phyloP scores from a whole-genome alignment of 371 early-diverging fungal genomes.

The Paraphysoderma sedebokerense region DNA sequence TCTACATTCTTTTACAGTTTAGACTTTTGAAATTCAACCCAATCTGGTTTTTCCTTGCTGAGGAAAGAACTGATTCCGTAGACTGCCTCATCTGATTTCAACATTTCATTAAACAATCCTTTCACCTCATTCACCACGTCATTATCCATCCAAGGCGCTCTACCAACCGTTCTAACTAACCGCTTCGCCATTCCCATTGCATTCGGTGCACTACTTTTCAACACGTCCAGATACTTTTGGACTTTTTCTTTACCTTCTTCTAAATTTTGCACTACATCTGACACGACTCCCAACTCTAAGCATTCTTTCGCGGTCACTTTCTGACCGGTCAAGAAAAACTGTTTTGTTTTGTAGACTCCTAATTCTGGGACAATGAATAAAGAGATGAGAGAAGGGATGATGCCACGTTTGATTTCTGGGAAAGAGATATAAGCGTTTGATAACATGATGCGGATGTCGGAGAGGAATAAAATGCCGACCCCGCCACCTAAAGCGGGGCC shows the following conservation, averaged over 20 bases:
- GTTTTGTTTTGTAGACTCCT: conserved; percentile 30
- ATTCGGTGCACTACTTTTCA: conserved; percentile 7
- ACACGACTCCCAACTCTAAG: conserved; percentile 18
- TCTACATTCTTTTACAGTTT: conserved; percentile 12
- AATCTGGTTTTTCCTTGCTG: conserved; percentile 33
- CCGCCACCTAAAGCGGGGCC: conserved; percentile 59
- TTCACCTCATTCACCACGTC: conserved; percentile 4
- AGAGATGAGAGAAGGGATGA: conserved; percentile 53
- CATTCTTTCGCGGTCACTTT: conserved; percentile 23
- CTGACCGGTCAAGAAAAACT: conserved; percentile 45
- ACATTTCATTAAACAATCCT: conserved; percentile 37
- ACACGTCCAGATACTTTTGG: conserved; percentile 14
- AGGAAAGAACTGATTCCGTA: conserved; percentile 43
- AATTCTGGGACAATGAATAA: conserved; percentile 46
- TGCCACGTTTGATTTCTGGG: conserved; percentile 45
- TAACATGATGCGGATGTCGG: conserved; percentile 36
- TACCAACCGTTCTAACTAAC: neutral
- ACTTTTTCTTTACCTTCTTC: conserved; percentile 9
- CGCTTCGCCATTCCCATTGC: neutral
- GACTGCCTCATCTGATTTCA: conserved; percentile 44
- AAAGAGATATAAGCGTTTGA: conserved; percentile 31
- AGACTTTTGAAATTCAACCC: conserved; percentile 25
- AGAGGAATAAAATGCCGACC: conserved; percentile 42
- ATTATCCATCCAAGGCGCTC: neutral
- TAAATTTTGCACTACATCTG: conserved; percentile 12